Evolutionary conservation across 345 rosid species (phyloP).

Genomic region (Arabidopsis suecica): DNA sequence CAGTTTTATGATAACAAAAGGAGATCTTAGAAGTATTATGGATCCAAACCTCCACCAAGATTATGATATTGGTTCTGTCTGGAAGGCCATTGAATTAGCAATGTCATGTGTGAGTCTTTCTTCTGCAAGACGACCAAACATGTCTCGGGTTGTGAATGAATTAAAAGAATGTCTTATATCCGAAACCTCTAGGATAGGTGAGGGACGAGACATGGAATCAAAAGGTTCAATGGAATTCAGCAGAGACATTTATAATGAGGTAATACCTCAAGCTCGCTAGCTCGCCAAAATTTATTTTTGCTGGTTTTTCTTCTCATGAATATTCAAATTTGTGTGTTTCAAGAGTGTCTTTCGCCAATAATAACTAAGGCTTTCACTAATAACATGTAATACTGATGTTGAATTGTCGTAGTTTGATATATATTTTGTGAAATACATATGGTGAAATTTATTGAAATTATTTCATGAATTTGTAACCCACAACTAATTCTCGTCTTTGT

Average conservation of each 20-base stretch:
- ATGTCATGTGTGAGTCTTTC: slow-evolving; percentile 38
- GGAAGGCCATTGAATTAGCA: slow-evolving; percentile 41
- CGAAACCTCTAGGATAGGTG: slow-evolving; percentile 11
- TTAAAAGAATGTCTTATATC: slow-evolving; percentile 40
- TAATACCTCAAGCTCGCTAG: slow-evolving; percentile 35
- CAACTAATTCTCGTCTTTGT: too few relatives aligned
- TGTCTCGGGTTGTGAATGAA: slow-evolving; percentile 38
- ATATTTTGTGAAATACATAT: too few relatives aligned
- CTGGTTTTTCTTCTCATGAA: not conserved
- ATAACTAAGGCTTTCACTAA: too few relatives aligned
- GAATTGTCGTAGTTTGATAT: too few relatives aligned
- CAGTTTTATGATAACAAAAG: slow-evolving; percentile 20
- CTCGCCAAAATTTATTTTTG: not conserved
- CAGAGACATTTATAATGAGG: not conserved
- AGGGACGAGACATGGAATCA: slow-evolving; percentile 5
- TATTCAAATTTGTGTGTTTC: too few relatives aligned
- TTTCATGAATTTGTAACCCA: too few relatives aligned
- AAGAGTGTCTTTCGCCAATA: too few relatives aligned
- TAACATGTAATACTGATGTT: too few relatives aligned
- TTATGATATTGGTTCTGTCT: slow-evolving; percentile 35
- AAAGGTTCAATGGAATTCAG: slow-evolving; percentile 7
- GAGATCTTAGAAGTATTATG: slow-evolving; percentile 30
- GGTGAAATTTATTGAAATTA: too few relatives aligned
- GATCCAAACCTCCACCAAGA: slow-evolving; percentile 34
- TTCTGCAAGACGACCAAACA: slow-evolving; percentile 41